Percentiles rank a stretch among this genome's conserved stretches.
These are phyloP conservation scores for Pugionium dolabratum DNA, from an alignment of 345 rosid species.

Conservation along the genomic window DNA sequence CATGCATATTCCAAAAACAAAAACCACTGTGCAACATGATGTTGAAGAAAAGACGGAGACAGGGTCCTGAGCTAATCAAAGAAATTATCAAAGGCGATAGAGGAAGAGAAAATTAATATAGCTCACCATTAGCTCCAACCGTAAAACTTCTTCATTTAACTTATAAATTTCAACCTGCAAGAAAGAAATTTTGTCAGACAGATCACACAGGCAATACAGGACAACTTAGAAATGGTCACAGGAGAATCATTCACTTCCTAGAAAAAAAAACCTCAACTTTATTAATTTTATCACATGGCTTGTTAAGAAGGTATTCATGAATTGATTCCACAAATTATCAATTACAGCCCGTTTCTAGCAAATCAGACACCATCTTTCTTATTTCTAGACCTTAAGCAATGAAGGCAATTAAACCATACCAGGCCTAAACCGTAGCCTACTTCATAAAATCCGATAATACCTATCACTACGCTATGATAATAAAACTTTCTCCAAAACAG, in stretches of 20 bases:
- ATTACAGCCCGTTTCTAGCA: neutral
- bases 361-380: neutral
- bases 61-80: neutral
- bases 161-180: conserved; percentile 36
- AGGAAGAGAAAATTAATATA: neutral
- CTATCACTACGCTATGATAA: conserved; percentile 6
- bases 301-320: neutral
- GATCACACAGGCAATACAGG: neutral
- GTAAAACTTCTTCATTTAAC: conserved; percentile 37
- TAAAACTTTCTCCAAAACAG: neutral
- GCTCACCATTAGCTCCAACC: conserved; percentile 41
- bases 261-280: neutral
- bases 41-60: neutral
- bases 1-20: neutral
- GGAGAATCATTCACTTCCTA: conserved; percentile 12
- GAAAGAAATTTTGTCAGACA: neutral
- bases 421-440: neutral
- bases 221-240: conserved; percentile 14
- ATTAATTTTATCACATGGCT: neutral
- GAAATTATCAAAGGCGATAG: neutral
- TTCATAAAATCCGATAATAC: neutral
- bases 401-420: neutral
- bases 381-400: conserved; percentile 13
- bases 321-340: neutral
- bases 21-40: neutral